phyloP scores from a whole-genome alignment of 192 early-diverging fungal genomes.

The Chytriomyces confervae region DNA sequence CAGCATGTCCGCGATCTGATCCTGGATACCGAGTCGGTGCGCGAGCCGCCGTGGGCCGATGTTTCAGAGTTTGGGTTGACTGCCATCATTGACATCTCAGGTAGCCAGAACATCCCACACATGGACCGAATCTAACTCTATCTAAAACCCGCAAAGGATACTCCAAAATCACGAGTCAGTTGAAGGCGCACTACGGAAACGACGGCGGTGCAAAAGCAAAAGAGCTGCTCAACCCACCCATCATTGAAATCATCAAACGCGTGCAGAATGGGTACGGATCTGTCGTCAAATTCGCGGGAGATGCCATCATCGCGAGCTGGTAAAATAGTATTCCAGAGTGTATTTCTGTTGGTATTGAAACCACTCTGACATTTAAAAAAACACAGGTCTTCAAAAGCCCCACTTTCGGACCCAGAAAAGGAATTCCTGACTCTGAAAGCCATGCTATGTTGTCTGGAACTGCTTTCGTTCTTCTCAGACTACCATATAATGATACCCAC shows the following conservation, averaged over 20 bases:
- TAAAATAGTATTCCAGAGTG: background rate
- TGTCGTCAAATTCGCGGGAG: conserved; percentile 38
- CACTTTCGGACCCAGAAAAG: conserved; percentile 1
- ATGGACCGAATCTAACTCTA: background rate
- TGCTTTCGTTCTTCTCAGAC: conserved; percentile 24
- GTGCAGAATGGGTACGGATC: conserved; percentile 27
- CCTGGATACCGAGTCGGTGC: background rate
- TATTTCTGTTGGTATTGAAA: background rate
- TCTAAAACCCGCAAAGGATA: conserved; percentile 6
- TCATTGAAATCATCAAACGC: conserved; percentile 30
- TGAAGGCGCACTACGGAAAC: conserved; percentile 25
- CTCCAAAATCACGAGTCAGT: conserved; percentile 27
- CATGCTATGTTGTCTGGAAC: conserved; percentile 24
- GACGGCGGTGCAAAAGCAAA: conserved; percentile 32
- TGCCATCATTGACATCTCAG: conserved; percentile 33
- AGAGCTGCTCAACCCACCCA: conserved; percentile 38
- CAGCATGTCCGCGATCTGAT: conserved; percentile 25
- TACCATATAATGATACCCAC: conserved; percentile 15
- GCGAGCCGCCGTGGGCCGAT: conserved; percentile 30
- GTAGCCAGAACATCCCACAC: background rate
- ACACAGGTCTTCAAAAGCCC: background rate
- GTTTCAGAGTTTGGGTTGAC: conserved; percentile 33
- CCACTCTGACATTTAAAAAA: no score
- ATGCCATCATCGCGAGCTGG: conserved; percentile 34
- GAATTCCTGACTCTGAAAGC: conserved; percentile 7